Conservation (phyloP, 331 rosid genomes). For the Quercus lobata region DNA sequence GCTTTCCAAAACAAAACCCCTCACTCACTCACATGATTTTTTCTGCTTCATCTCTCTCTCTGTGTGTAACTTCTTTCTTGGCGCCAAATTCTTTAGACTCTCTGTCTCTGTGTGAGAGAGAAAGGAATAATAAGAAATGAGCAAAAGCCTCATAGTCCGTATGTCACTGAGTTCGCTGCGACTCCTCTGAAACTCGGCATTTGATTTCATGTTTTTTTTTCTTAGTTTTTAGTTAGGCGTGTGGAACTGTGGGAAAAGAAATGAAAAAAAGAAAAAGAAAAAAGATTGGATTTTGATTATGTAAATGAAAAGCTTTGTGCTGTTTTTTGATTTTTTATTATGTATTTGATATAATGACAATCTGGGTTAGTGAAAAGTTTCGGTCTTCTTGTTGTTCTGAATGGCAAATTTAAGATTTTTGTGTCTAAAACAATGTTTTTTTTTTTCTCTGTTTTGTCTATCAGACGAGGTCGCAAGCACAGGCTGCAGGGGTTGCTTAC, state of each 20-base stretch:
- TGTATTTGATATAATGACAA: not conserved
- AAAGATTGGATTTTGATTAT: not conserved
- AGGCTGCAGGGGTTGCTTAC: conserved; percentile 87
- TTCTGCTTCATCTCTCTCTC: too few relatives aligned
- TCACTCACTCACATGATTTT: too few relatives aligned
- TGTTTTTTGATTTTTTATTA: not conserved
- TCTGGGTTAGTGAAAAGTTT: not conserved
- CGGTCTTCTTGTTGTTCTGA: not conserved
- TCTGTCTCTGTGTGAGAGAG: too few relatives aligned
- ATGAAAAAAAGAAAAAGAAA: not conserved
- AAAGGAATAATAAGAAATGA: too few relatives aligned
- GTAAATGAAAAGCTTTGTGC: not conserved
- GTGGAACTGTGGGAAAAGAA: not conserved
- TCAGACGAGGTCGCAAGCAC: conserved; percentile 96
- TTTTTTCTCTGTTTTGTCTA: not conserved
- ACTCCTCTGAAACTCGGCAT: too few relatives aligned
- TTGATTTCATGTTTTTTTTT: too few relatives aligned
- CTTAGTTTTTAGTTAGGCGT: not conserved
- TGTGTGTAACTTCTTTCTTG: too few relatives aligned
- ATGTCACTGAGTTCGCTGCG: too few relatives aligned
- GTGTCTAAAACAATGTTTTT: not conserved
- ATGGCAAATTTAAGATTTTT: not conserved
- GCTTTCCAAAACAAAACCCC: too few relatives aligned
- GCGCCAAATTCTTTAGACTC: too few relatives aligned
- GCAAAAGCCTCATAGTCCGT: too few relatives aligned